Conservation (phyloP, 805 yeast genomes). For the Candida multigemmis region DNA sequence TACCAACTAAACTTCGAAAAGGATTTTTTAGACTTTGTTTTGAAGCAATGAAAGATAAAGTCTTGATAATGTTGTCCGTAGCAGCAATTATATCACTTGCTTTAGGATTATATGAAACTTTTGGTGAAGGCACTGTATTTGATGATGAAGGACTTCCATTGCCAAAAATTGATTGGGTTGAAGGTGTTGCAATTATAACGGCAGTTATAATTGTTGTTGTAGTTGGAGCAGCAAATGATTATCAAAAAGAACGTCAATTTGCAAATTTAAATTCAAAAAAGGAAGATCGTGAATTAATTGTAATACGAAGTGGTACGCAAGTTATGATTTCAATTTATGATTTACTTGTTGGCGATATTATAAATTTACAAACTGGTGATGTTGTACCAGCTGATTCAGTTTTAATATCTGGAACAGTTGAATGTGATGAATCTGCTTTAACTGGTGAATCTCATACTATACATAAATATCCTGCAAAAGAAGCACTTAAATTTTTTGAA, state of each 20-base stretch:
- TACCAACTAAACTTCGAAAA: conserved; percentile 69
- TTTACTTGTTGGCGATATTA: conserved; percentile 78
- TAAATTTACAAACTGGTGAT: conserved; percentile 86
- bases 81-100: conserved; percentile 90
- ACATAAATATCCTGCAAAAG: conserved; percentile 50
- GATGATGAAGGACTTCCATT: conserved; percentile 70
- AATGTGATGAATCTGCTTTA: conserved; percentile 85
- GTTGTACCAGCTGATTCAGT: conserved; percentile 85
- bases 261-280: conserved; percentile 81
- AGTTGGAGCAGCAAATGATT: conserved; percentile 94
- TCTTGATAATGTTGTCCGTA: conserved; percentile 67
- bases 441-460: conserved; percentile 93
- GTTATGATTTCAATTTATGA: conserved; percentile 62
- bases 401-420: conserved; percentile 63
- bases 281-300: conserved; percentile 73
- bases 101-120: conserved; percentile 84
- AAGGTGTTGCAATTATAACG: conserved; percentile 93
- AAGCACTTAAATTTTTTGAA: conserved; percentile 24
- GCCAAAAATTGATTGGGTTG: conserved; percentile 96
- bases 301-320: conserved; percentile 65
- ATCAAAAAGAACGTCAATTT: conserved; percentile 92
- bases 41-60: conserved; percentile 87
- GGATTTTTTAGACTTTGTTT: conserved; percentile 59
- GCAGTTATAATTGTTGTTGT: conserved; percentile 86
- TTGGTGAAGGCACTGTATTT: conserved; percentile 70